Conservation (phyloP, 805 yeast species). For the Zygoascus flipseniorum region DNA sequence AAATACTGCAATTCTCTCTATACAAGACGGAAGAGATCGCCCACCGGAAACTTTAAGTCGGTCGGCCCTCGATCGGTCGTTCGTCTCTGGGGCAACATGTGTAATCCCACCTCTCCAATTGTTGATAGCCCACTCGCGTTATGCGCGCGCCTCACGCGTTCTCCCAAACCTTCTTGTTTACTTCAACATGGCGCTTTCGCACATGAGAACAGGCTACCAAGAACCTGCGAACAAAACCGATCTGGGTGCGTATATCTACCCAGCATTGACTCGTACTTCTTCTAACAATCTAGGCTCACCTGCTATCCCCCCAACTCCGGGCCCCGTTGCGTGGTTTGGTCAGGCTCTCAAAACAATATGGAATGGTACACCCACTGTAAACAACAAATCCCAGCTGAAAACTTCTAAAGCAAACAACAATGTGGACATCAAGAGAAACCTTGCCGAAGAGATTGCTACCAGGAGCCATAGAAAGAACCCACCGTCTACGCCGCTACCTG, state of each 20-base stretch:
- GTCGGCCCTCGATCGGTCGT: too few species aligned
- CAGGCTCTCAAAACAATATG: conserved; percentile 16
- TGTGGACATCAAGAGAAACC: background rate
- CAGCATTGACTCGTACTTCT: background rate
- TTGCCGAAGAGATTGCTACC: background rate
- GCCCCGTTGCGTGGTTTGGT: conserved; percentile 16
- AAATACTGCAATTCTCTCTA: too few species aligned
- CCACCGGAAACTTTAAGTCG: too few species aligned
- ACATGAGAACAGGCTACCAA: conserved; percentile 1
- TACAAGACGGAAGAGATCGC: too few species aligned
- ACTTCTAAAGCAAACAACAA: background rate
- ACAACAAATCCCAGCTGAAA: background rate
- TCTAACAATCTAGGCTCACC: background rate
- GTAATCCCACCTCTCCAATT: background rate
- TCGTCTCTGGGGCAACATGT: too few species aligned
- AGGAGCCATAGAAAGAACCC: background rate
- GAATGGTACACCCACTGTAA: conserved; percentile 15
- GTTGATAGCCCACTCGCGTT: background rate
- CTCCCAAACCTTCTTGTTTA: background rate
- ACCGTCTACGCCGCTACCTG: background rate
- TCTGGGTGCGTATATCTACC: background rate
- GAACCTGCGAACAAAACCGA: background rate
- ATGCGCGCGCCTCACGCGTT: background rate
- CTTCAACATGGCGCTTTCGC: background rate
- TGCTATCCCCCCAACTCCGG: conserved; percentile 17